Conservation (phyloP, 2,329 filamentous ascomycete species). For the Stenocarpella maydis region DNA sequence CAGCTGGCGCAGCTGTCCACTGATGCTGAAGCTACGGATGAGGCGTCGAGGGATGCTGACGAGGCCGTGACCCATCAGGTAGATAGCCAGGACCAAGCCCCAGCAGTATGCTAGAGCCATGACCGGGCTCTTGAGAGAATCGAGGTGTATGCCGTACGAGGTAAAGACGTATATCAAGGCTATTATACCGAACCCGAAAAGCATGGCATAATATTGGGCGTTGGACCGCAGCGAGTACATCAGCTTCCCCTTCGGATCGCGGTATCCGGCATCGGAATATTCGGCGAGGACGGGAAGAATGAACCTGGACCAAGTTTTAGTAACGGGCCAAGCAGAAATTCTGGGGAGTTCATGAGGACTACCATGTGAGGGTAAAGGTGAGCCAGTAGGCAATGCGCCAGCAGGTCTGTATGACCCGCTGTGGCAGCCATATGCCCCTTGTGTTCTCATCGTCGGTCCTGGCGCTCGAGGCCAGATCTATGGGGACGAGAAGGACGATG, state of each 20-base stretch:
- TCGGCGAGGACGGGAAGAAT: constrained; percentile 93
- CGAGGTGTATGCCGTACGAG: constrained; percentile 75
- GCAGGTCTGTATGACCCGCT: constrained; percentile 79
- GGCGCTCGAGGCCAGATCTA: constrained; percentile 90
- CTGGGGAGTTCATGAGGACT: constrained; percentile 41
- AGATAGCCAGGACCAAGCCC: constrained; percentile 90
- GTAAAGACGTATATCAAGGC: constrained; percentile 86
- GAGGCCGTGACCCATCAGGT: constrained; percentile 96
- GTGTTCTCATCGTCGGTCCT: constrained; percentile 74
- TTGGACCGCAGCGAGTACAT: constrained; percentile 88
- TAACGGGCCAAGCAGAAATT: not conserved
- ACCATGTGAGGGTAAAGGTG: constrained; percentile 95
- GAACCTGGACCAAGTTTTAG: constrained; percentile 65
- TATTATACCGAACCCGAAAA: constrained; percentile 73
- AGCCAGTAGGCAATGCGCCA: constrained; percentile 99
- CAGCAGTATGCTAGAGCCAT: constrained; percentile 97
- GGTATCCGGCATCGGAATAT: constrained; percentile 93
- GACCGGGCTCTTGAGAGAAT: constrained; percentile 80
- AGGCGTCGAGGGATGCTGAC: constrained; percentile 88
- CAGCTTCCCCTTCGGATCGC: constrained; percentile 81
- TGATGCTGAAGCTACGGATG: constrained; percentile 81
- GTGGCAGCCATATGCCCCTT: constrained; percentile 87
- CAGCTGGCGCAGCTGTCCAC: constrained; percentile 75
- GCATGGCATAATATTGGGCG: constrained; percentile 85
- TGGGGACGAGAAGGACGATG: constrained; percentile 90